Conservation (phyloP, 2,329 filamentous ascomycete species). For the Paraphaeosphaeria minitans region DNA sequence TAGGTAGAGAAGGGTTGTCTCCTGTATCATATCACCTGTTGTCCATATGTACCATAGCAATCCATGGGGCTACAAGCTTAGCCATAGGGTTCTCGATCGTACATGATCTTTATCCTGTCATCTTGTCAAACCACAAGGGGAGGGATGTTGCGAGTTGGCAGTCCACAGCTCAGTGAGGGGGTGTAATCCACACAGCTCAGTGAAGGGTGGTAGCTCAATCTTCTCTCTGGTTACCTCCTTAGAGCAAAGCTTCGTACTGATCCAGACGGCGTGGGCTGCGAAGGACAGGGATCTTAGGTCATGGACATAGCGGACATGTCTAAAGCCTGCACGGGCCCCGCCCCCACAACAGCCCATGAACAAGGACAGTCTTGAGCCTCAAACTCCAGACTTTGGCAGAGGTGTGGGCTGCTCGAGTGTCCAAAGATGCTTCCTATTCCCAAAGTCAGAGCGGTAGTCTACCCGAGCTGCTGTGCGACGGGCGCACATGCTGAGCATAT, state of each 20-base stretch:
- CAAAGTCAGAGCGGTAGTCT: neutral
- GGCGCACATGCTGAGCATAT: conserved; percentile 11
- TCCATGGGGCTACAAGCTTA: conserved; percentile 13
- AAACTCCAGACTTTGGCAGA: neutral
- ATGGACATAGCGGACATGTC: neutral
- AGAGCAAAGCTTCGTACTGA: neutral
- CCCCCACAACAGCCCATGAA: neutral
- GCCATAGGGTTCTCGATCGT: neutral
- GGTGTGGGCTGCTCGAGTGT: neutral
- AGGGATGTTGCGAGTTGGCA: neutral
- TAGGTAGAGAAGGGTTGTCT: conserved; percentile 27
- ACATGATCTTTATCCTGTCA: neutral
- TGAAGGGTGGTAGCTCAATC: neutral
- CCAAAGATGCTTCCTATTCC: neutral
- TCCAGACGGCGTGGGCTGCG: neutral
- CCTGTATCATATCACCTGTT: conserved; percentile 24
- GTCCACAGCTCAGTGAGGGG: neutral
- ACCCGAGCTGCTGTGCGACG: conserved; percentile 14
- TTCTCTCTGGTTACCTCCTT: too few species aligned
- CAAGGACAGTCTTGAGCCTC: neutral
- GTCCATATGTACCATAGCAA: conserved; percentile 28
- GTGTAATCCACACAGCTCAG: neutral
- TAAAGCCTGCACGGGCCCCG: neutral
- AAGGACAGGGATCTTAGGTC: neutral
- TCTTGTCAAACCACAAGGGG: neutral